Conservation (phyloP, 257 asterid genomes). For the Thymus quinquecostatus region DNA sequence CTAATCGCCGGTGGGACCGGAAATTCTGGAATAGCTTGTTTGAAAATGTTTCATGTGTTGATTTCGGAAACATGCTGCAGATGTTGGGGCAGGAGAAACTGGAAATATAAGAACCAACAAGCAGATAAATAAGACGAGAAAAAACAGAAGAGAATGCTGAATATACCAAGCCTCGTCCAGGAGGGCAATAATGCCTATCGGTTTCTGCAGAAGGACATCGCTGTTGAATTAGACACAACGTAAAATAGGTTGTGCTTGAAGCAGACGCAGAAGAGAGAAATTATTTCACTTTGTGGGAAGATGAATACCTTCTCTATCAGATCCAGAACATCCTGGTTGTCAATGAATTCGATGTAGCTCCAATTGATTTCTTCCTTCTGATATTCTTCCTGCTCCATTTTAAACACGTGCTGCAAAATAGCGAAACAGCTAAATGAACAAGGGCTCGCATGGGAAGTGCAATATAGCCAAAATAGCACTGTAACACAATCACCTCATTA, state of each 20-base stretch:
- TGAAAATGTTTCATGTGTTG: conserved; percentile 92
- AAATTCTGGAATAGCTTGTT: conserved; percentile 90
- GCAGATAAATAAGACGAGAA: conserved; percentile 30
- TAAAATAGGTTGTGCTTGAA: conserved; percentile 20
- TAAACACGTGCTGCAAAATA: conserved; percentile 89
- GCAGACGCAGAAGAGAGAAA: not conserved
- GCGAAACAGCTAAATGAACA: conserved; percentile 27
- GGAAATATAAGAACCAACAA: conserved; percentile 35
- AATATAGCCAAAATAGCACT: conserved; percentile 33
- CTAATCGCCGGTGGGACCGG: conserved; percentile 72
- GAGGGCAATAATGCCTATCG: conserved; percentile 91
- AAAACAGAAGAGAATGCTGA: conserved; percentile 35
- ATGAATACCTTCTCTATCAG: conserved; percentile 84
- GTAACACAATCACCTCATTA: conserved; percentile 72
- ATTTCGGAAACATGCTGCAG: conserved; percentile 97
- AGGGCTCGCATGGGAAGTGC: conserved; percentile 27
- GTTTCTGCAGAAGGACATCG: conserved; percentile 73
- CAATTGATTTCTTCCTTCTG: conserved; percentile 87
- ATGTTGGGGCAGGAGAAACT: conserved; percentile 28
- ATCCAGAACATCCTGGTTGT: conserved; percentile 98
- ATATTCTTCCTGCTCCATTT: conserved; percentile 99
- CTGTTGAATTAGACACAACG: conserved; percentile 33
- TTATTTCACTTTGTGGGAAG: too few species aligned
- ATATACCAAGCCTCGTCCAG: conserved; percentile 98
- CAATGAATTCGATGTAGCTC: conserved; percentile 99